Base-by-base conservation (phyloP, 2,329 filamentous ascomycete species). In the Alternaria sp. region DNA sequence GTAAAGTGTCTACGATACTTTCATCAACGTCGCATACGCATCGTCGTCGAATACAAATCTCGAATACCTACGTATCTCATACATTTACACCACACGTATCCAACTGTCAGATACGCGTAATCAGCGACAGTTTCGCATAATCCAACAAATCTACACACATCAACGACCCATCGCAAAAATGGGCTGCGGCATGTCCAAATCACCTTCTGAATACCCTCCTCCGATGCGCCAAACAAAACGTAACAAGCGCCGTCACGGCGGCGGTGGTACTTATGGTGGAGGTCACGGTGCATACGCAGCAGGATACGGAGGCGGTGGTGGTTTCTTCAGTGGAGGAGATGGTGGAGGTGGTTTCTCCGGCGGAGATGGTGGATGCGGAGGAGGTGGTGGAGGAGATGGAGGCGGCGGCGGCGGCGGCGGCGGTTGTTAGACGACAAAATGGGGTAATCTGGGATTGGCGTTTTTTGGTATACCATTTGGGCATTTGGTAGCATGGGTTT, bases 161-260 rank as follows among this genome's bases (percentile, higher is more conserved):
- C 30, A 18, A 27, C 20, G 3, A 25, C 12, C 10, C 43, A 28
- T 34, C 45, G 3, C 7, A 32, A 67, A 44, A 40, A 70, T 70
- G 68, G 68, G 68, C 38, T 70, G 68, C 16, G 59, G 59, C 57
- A 56, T 57, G n/a, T 70, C 68, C 16, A 69, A 69, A 58, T 32
- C 57, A 9, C 51, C 43, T 3, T 45, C 48, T 5, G n/a, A 32
- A 25, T 67, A 64, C 18, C 59, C 65, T 11, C 62, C 60, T 9
- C 62, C 66, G 28, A 65, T 60, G 62, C 55, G 60, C 4, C 53
- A 63, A 48, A 54, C 57, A 9, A 38, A 38, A 16, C 34, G 10
- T 6, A 55, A 18, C 20, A 41, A 54, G 8, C 45, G 51, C 9
- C 40, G 38, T 46, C 16, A 53, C 9, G 53, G 48, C 14, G 16